phyloP scores from a whole-genome alignment of 2,329 filamentous ascomycete species.

The Monosporascus sp. region DNA sequence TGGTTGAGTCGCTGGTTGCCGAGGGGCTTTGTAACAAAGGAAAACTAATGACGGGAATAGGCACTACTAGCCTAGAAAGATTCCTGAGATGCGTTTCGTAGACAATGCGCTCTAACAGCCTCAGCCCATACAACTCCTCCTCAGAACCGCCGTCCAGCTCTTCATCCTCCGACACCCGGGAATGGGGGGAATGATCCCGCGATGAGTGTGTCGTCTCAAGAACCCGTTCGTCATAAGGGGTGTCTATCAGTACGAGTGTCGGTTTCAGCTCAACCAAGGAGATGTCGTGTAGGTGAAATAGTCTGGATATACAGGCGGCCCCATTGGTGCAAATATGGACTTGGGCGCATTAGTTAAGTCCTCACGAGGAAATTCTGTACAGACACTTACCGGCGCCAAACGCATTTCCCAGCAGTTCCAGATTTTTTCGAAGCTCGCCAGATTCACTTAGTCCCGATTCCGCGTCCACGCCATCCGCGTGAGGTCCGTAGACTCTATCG shows the following conservation, averaged over 20 bases:
- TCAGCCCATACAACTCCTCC: conserved; percentile 51
- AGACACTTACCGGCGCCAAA: conserved; percentile 48
- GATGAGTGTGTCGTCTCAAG: conserved; percentile 31
- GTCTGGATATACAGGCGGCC: conserved; percentile 46
- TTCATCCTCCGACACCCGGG: conserved; percentile 28
- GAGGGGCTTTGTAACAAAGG: conserved; percentile 25
- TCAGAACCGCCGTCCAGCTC: conserved; percentile 37
- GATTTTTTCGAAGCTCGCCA: conserved; percentile 37
- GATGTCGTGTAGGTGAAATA: conserved; percentile 49
- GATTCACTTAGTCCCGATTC: conserved; percentile 29
- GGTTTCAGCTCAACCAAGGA: conserved; percentile 49
- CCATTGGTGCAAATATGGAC: conserved; percentile 53
- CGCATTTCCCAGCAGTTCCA: conserved; percentile 46
- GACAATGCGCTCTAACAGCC: conserved; percentile 51
- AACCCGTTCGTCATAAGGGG: conserved; percentile 45
- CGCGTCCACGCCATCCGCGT: conserved; percentile 24
- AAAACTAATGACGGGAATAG: conserved; percentile 48
- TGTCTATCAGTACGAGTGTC: conserved; percentile 54
- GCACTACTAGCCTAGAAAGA: conserved; percentile 52
- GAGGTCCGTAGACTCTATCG: conserved; percentile 37
- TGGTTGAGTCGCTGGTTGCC: conserved; percentile 25
- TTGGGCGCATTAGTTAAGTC: conserved; percentile 20
- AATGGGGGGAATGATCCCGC: conserved; percentile 42
- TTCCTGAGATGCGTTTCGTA: conserved; percentile 54
- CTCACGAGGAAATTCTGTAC: background rate